A percentile compares a stretch with the other conserved stretches of the same genome.
phyloP scores from a whole-genome alignment of 139 green algal genomes.

The Micromonas pusilla region DNA sequence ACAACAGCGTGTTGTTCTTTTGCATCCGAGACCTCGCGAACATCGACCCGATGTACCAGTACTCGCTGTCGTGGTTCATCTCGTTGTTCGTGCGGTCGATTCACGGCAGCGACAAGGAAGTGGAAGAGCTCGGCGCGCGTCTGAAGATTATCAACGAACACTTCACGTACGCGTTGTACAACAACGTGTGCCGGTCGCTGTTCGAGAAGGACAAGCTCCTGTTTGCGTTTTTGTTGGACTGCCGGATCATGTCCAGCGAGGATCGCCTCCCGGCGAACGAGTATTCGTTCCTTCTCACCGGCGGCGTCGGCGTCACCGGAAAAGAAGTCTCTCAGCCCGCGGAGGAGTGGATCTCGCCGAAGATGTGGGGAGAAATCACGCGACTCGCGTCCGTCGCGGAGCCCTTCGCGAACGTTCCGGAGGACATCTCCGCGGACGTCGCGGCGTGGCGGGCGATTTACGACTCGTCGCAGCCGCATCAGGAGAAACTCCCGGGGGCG shows the following conservation, averaged over 20 bases:
- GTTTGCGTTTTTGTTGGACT: conserved; percentile 39
- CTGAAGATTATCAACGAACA: conserved; percentile 35
- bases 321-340: conserved; percentile 47
- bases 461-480: conserved; percentile 30
- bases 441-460: conserved; percentile 34
- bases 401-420: conserved; percentile 24
- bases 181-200: conserved; percentile 42
- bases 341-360: conserved; percentile 56
- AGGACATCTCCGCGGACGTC: conserved; percentile 8
- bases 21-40: conserved; percentile 52
- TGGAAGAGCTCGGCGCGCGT: conserved; percentile 42
- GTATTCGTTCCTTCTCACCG: conserved; percentile 69
- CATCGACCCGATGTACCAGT: conserved; percentile 55
- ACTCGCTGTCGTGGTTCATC: conserved; percentile 54
- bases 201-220: conserved; percentile 51
- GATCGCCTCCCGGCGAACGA: conserved; percentile 53
- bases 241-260: conserved; percentile 36
- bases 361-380: conserved; percentile 46
- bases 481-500: conserved; percentile 18
- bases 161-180: conserved; percentile 46
- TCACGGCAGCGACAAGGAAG: conserved; percentile 35
- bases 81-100: conserved; percentile 43
- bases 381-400: conserved; percentile 23
- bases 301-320: conserved; percentile 19
- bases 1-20: conserved; percentile 63